These are phyloP conservation scores for Thraustochytrium aureum DNA, from an alignment of 352 stramenopile genomes.

Conservation along the genomic window DNA sequence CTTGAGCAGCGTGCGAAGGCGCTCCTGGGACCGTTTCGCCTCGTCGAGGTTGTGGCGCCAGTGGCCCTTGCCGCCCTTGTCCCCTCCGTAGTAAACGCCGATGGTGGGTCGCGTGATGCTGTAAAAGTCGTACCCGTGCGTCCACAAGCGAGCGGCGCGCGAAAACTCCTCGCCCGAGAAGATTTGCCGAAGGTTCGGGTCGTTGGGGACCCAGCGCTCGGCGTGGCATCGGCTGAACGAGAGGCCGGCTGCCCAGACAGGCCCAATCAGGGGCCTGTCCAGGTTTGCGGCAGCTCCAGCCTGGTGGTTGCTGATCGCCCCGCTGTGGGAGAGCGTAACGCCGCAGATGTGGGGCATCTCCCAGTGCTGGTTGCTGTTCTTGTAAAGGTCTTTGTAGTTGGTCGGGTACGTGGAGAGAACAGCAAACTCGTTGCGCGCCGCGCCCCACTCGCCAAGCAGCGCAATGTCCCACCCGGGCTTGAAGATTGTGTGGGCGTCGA, in stretches of 20 bases:
- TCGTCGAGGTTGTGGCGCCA: conserved; percentile 29
- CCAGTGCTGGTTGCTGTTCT: conserved; percentile 57
- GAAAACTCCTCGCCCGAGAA: conserved; percentile 83
- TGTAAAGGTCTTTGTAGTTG: conserved; percentile 66
- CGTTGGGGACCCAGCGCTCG: conserved; percentile 73
- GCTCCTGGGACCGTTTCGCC: not conserved
- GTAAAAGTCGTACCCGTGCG: conserved; percentile 82
- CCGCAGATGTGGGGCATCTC: conserved; percentile 77
- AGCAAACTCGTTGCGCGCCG: conserved; percentile 73
- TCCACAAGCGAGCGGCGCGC: conserved; percentile 71
- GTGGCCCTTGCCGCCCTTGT: conserved; percentile 60
- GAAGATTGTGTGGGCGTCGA: conserved; percentile 80
- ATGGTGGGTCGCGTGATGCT: conserved; percentile 68
- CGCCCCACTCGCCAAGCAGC: conserved; percentile 71
- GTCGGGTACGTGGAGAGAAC: conserved; percentile 75
- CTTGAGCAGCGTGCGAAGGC: conserved; percentile 57
- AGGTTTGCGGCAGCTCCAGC: conserved; percentile 65
- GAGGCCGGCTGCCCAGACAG: conserved; percentile 74
- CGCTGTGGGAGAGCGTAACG: conserved; percentile 63
- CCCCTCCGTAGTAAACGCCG: conserved; percentile 63
- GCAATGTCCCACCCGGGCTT: conserved; percentile 69
- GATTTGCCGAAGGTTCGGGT: conserved; percentile 70
- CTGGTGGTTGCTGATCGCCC: conserved; percentile 59
- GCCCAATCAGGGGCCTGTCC: conserved; percentile 70
- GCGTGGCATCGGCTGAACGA: conserved; percentile 77